Conservation (phyloP, 441 rosid species). For the Syzygium syzygioides region DNA sequence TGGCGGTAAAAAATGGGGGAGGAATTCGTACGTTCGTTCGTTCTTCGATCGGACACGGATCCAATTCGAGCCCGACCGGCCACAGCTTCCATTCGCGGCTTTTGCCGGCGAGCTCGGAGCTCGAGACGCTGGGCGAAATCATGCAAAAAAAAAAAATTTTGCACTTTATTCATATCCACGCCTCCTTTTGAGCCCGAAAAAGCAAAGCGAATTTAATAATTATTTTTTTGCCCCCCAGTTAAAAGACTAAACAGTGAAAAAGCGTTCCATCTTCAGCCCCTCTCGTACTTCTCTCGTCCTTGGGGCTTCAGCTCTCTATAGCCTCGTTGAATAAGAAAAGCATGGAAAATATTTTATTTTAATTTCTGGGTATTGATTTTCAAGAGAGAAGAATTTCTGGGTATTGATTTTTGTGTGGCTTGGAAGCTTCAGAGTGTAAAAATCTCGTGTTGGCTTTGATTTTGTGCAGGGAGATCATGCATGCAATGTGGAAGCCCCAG, state of each 20-base stretch:
- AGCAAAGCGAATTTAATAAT: background rate
- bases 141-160: background rate
- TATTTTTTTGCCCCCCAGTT: background rate
- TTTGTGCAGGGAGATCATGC: slow-evolving; percentile 7
- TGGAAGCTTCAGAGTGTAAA: background rate
- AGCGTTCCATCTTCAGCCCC: background rate
- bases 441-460: background rate
- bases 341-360: background rate
- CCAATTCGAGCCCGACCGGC: background rate
- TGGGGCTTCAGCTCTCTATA: background rate
- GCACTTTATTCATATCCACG: background rate
- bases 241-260: background rate
- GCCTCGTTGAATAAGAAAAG: background rate
- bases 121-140: background rate
- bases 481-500: background rate
- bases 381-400: background rate
- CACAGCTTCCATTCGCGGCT: background rate
- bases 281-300: background rate
- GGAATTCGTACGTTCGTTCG: background rate
- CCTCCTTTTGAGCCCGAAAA: background rate
- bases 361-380: background rate
- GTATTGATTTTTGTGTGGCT: background rate
- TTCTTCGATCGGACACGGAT: background rate
- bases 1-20: background rate
- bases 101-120: background rate